phyloP scores from a whole-genome alignment of 1,139 yeast species.

The Chernovozyma sophiae-reginae region DNA sequence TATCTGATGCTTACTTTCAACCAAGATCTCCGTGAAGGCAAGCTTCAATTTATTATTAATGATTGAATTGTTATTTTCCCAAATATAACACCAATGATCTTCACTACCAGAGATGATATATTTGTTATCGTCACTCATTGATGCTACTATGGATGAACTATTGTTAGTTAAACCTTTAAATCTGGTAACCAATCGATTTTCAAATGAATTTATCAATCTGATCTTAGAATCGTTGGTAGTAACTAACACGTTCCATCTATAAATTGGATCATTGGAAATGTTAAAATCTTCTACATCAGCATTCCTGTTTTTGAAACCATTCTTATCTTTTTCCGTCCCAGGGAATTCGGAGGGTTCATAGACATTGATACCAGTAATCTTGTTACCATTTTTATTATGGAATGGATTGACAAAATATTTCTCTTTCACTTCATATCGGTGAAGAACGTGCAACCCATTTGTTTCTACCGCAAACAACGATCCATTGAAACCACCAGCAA shows the following conservation, averaged over 20 bases:
- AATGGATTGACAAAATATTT: slow-evolving; percentile 24
- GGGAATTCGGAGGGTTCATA: slow-evolving; percentile 11
- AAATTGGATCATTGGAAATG: slow-evolving; percentile 10
- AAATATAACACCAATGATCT: slow-evolving; percentile 68
- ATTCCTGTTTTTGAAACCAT: background rate
- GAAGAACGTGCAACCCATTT: slow-evolving; percentile 53
- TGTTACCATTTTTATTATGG: slow-evolving; percentile 29
- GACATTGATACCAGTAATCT: slow-evolving; percentile 39
- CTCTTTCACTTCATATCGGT: slow-evolving; percentile 50
- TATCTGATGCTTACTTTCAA: slow-evolving; percentile 34
- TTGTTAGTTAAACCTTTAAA: slow-evolving; percentile 73
- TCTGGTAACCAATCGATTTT: slow-evolving; percentile 56
- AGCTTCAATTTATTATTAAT: slow-evolving; percentile 35
- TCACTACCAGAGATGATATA: slow-evolving; percentile 60
- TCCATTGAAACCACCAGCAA: slow-evolving; percentile 84
- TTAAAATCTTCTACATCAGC: background rate
- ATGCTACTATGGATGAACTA: slow-evolving; percentile 69
- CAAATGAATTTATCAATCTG: slow-evolving; percentile 58
- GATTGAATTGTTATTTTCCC: slow-evolving; percentile 50
- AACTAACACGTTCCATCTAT: slow-evolving; percentile 42
- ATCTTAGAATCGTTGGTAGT: slow-evolving; percentile 82
- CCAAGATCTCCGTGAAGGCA: slow-evolving; percentile 31
- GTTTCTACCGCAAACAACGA: slow-evolving; percentile 60
- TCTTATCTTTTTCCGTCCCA: slow-evolving; percentile 4
- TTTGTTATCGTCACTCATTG: slow-evolving; percentile 51